A percentile compares a stretch with the other conserved stretches of the same genome.
Conservation (phyloP, 768 basidiomycete species). For the Trametes cingulata region DNA sequence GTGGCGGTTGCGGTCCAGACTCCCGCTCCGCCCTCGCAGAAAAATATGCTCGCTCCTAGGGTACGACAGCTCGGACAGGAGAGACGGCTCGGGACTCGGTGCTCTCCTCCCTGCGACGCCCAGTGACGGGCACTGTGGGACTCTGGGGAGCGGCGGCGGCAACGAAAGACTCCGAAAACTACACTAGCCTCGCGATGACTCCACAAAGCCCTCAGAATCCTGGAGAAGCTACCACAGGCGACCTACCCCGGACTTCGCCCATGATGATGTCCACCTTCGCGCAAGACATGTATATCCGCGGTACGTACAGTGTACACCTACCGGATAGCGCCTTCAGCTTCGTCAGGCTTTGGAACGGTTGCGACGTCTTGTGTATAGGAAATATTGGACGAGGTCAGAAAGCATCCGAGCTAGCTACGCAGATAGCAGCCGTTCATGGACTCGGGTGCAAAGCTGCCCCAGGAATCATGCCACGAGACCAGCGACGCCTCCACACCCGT, state of each 20-base stretch:
- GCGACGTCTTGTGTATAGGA: neutral
- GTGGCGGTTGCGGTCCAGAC: neutral
- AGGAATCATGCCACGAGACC: no score
- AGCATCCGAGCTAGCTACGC: neutral
- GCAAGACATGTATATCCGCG: no score
- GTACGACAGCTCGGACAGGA: neutral
- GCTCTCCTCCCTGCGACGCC: no score
- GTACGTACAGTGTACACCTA: no score
- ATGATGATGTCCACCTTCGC: neutral
- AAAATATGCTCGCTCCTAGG: neutral
- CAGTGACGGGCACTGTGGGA: neutral
- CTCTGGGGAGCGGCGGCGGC: neutral
- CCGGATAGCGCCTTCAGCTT: neutral
- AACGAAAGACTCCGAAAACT: neutral
- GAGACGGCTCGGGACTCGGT: neutral
- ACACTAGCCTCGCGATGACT: conserved; percentile 1
- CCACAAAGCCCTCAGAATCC: neutral
- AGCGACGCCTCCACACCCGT: no score
- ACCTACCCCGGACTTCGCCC: neutral
- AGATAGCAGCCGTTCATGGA: no score
- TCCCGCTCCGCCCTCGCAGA: neutral
- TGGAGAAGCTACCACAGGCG: neutral
- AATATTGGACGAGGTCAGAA: neutral
- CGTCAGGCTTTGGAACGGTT: neutral
- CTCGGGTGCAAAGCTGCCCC: no score